These are phyloP conservation scores for Mycena kentingensis DNA, from an alignment of 768 basidiomycete species.

Conservation along the genomic window DNA sequence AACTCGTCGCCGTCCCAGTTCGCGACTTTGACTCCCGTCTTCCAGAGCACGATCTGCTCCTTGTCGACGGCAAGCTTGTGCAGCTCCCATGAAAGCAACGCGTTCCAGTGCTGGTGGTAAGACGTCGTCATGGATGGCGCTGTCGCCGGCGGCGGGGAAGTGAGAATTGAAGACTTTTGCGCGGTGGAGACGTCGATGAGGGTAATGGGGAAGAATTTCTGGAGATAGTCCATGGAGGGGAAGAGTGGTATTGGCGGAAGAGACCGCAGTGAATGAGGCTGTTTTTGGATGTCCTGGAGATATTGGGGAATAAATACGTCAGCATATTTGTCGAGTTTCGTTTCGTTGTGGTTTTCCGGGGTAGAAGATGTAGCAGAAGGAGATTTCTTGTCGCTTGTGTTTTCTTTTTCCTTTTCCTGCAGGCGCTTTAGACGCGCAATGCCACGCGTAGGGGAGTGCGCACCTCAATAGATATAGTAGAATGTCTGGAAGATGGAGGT, in stretches of 20 bases:
- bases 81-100: conserved; percentile 48
- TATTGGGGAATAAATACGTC: conserved; percentile 51
- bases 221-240: conserved; percentile 43
- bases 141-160: conserved; percentile 18
- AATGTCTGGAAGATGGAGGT: background rate
- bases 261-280: conserved; percentile 43
- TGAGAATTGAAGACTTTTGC: conserved; percentile 23
- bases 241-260: conserved; percentile 46
- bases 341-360: conserved; percentile 11
- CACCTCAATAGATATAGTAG: background rate
- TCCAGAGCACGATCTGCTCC: conserved; percentile 48
- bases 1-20: conserved; percentile 44
- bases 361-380: conserved; percentile 2
- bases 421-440: too few relatives aligned
- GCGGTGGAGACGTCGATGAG: conserved; percentile 34
- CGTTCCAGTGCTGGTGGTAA: conserved; percentile 45
- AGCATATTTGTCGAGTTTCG: conserved; percentile 51
- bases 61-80: conserved; percentile 43
- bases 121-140: conserved; percentile 10
- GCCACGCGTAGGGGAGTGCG: too few relatives aligned
- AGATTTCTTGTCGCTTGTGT: too few relatives aligned
- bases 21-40: conserved; percentile 35
- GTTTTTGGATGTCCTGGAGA: conserved; percentile 51
- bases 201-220: conserved; percentile 41
- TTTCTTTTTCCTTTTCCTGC: too few relatives aligned